Base-by-base conservation (phyloP, 805 yeast species). In the Torulaspora quercuum region DNA sequence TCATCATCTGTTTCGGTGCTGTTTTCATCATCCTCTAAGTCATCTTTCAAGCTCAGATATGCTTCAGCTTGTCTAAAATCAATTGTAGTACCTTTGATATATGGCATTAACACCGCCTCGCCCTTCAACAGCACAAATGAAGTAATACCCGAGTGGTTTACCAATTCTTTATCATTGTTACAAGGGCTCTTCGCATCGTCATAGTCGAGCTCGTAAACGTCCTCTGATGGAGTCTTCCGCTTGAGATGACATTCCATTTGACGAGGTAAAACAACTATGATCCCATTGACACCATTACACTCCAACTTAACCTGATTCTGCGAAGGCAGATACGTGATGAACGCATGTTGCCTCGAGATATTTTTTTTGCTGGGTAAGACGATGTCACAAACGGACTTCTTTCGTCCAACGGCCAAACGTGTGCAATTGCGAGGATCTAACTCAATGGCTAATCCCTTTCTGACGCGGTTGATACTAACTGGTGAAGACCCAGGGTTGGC, bases 231-330 rank as follows among this genome's bases (percentile, higher is more conserved):
- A 30, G 52, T 29, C 6, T 39, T 43, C 21, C 37, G 42, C 5
- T 53, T 32, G 21, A 52, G 49, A n/a, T 63, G 62, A 27, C 69
- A 68, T 11, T 57, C 47, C 8, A 67, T 46, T 12, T 52, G 49
- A 12, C 57, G 61, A 0, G 95, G 92, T 25, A 86, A 72, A 4
- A 73, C 68, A 12, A 88, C 73, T 7, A 74, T 70, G 33, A 84
- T 64, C 7, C 97, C 96, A 58, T 90, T 90, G 63, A 78, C 74
- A 3, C 97, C 97, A 37, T 77, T 59, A 59, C 97, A 90, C 29
- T 73, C 73, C 33, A 90, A 57, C 10, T 63, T 65, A 29, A 86
- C 57, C 29, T 67, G 49, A 21, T 72, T 64, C 7, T 57, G 56
- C 3, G 52, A 53, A 1, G 65, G 49, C 18, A 65, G 54, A 53